These are phyloP conservation scores for Rhodotorula graminis DNA, from an alignment of 768 basidiomycete species.

Conservation along the genomic window DNA sequence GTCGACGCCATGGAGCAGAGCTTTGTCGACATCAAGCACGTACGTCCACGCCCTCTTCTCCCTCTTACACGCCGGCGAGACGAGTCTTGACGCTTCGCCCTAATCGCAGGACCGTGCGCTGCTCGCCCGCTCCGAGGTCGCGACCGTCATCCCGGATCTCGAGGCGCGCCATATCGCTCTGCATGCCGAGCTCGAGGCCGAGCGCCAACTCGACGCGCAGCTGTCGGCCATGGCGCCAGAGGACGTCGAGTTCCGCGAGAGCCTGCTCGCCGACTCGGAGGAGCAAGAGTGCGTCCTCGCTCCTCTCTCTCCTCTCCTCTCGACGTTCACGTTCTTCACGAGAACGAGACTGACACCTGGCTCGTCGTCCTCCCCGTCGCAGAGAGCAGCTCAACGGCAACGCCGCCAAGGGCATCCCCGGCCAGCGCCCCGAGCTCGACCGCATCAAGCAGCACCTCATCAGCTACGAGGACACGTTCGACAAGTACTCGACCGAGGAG, in stretches of 20 bases:
- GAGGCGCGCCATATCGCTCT: constrained; percentile 35
- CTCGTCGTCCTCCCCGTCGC: not conserved
- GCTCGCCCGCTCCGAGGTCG: constrained; percentile 7
- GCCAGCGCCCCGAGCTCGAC: constrained; percentile 24
- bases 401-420: constrained; percentile 14
- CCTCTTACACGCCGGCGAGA: no score
- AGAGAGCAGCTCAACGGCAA: constrained; percentile 29
- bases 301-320: not conserved
- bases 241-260: constrained; percentile 34
- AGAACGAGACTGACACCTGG: no score
- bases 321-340: no score
- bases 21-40: constrained; percentile 26
- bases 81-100: not conserved
- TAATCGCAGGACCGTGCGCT: constrained; percentile 21
- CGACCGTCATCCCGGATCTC: constrained; percentile 29
- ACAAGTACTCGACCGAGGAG: constrained; percentile 11
- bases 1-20: constrained; percentile 34
- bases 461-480: constrained; percentile 11
- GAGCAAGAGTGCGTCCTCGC: constrained; percentile 41
- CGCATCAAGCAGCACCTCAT: constrained; percentile 21
- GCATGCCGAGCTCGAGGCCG: constrained; percentile 28
- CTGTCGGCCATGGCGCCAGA: constrained; percentile 27
- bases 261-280: constrained; percentile 37
- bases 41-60: not conserved
- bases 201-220: constrained; percentile 38